These are phyloP conservation scores for Termitomyces sp. DNA, from an alignment of 768 basidiomycete genomes.

Conservation along the genomic window DNA sequence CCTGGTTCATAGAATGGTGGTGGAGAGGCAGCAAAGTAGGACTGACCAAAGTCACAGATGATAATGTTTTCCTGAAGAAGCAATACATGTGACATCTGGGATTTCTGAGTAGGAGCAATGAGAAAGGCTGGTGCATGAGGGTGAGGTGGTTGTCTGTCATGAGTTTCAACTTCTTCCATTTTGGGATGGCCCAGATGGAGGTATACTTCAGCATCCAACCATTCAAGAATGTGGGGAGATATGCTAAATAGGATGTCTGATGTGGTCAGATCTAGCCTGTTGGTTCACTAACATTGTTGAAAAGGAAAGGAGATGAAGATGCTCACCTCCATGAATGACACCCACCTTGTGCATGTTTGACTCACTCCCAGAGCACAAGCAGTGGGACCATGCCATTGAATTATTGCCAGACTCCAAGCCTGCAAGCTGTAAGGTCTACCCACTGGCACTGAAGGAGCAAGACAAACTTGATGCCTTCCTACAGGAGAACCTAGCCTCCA, in stretches of 20 bases:
- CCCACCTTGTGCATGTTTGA: constrained; percentile 28
- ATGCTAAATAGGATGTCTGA: constrained; percentile 32
- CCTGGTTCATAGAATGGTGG: constrained; percentile 25
- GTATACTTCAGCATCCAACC: constrained; percentile 31
- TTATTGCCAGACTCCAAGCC: too few relatives aligned
- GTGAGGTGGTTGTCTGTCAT: constrained; percentile 17
- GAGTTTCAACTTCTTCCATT: constrained; percentile 22
- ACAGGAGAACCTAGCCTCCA: too few relatives aligned
- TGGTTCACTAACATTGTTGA: background rate
- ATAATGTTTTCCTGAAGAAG: constrained; percentile 27
- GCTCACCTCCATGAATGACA: constrained; percentile 30
- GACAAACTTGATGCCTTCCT: too few relatives aligned
- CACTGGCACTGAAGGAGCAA: too few relatives aligned
- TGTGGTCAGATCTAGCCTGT: constrained; percentile 29
- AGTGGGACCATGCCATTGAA: too few relatives aligned
- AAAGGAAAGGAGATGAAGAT: background rate
- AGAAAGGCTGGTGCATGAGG: constrained; percentile 24
- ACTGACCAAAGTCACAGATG: constrained; percentile 34
- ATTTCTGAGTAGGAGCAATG: constrained; percentile 22
- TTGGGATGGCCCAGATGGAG: constrained; percentile 24
- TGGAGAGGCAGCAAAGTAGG: constrained; percentile 18
- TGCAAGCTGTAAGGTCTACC: too few relatives aligned
- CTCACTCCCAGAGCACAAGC: too few relatives aligned
- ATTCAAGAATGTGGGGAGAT: constrained; percentile 16
- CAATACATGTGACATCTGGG: constrained; percentile 12